Evolutionary conservation across 106 monocot species (phyloP), one percentile per base, ranked within the genome.

Genomic region (Dendrobium catenatum): DNA sequence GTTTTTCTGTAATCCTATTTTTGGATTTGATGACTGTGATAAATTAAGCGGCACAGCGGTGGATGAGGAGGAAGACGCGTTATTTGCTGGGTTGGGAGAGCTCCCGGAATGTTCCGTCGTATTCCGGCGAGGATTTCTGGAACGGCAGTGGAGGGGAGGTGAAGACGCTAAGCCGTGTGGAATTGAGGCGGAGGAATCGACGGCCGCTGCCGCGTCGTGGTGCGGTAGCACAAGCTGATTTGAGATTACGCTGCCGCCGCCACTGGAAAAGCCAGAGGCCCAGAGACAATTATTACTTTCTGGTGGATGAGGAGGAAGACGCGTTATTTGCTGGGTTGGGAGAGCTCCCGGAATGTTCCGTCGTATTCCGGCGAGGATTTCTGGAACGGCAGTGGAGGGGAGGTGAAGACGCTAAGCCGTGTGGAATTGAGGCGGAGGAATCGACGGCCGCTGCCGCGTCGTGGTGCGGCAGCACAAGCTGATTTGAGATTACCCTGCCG

Each of bases 51-150:
- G 77, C 44, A 74, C 56, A 1, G 72, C 42, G 2, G 47, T 49
- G 15, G 81, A 18, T 6, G 76, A 61, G 18, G 85, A 75, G 2
- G 93, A 93, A 11, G 88, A 86, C 49, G 80, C 85, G 24, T 85
- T 93, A 31, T 93, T 93, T 79, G 93, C 86, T 1, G 93, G 93
- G 24, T 78, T 93, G 10, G 93, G 87, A 22, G 93, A 93, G 90
- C 78, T 93, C 73, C 93, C 93, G 76, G 93, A 90, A 48, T 93
- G 79, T 83, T 87, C 93, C 22, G 46, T 88, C 29, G 93, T 93
- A 9, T 87, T 93, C 83, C 88, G 88, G 26, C 81, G 90, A 17
- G 83, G 85, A 1, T 79, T 75, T 46, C 68, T 31, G 10, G 80
- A 79, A 5, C n/a, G 83, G n/a, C 68, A 20, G 77, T 41, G 68